Percentiles rank a stretch among this genome's conserved stretches.
Conservation (phyloP, 768 basidiomycete genomes). For the Lactarius indigo region DNA sequence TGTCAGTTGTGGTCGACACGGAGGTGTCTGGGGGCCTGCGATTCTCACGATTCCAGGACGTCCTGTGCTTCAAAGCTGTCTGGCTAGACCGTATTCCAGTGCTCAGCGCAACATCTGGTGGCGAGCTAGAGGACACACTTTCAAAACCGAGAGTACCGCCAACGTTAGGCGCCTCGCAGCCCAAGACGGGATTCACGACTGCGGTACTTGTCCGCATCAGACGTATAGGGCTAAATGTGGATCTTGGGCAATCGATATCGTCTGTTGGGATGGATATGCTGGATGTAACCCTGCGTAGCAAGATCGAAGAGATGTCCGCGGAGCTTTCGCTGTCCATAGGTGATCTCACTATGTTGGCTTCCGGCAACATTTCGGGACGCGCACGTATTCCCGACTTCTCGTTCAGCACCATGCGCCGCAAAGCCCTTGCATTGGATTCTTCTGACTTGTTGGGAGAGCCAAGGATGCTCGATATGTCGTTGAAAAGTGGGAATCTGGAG, state of each 20-base stretch:
- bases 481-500: slow-evolving; percentile 70
- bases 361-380: slow-evolving; percentile 69
- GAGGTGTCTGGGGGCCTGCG: slow-evolving; percentile 76
- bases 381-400: slow-evolving; percentile 64
- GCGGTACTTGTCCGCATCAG: slow-evolving; percentile 68
- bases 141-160: slow-evolving; percentile 17
- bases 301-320: slow-evolving; percentile 54
- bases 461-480: slow-evolving; percentile 65
- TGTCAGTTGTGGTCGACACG: slow-evolving; percentile 82
- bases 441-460: slow-evolving; percentile 31
- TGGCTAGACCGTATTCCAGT: slow-evolving; percentile 88
- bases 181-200: slow-evolving; percentile 51
- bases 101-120: slow-evolving; percentile 46
- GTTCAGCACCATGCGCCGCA: slow-evolving; percentile 69
- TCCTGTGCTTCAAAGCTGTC: slow-evolving; percentile 92
- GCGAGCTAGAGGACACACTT: slow-evolving; percentile 24
- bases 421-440: slow-evolving; percentile 36
- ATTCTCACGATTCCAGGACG: slow-evolving; percentile 85
- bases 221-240: slow-evolving; percentile 67
- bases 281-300: slow-evolving; percentile 61
- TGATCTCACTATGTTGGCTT: slow-evolving; percentile 52
- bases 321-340: slow-evolving; percentile 65
- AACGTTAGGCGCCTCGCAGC: slow-evolving; percentile 17
- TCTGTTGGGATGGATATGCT: slow-evolving; percentile 61
- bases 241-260: slow-evolving; percentile 85